A percentile compares a stretch with the other conserved stretches of the same genome.
These are phyloP conservation scores for Fraxinus cuspidata DNA, from an alignment of 257 asterid genomes.

Conservation along the genomic window DNA sequence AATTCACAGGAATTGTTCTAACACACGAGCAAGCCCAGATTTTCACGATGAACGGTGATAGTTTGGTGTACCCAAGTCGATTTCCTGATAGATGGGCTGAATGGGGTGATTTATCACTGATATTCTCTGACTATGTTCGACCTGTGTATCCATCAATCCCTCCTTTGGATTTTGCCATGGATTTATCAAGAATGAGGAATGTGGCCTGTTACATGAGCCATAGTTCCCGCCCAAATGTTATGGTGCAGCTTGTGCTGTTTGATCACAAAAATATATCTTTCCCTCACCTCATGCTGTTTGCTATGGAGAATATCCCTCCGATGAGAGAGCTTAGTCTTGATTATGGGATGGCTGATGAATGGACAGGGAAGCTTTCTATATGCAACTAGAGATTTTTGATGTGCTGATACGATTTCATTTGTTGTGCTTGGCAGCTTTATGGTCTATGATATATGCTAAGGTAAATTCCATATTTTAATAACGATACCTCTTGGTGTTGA, in stretches of 20 bases:
- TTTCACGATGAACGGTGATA: constrained; percentile 51
- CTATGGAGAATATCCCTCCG: constrained; percentile 58
- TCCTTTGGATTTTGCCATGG: constrained; percentile 34
- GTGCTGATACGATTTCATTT: constrained; percentile 13
- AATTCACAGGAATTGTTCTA: constrained; percentile 49
- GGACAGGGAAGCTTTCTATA: constrained; percentile 45
- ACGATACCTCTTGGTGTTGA: neutral
- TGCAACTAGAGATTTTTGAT: constrained; percentile 27
- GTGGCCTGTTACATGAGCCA: constrained; percentile 34
- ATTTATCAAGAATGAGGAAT: constrained; percentile 34
- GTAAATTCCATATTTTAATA: constrained; percentile 13
- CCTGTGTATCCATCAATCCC: constrained; percentile 30
- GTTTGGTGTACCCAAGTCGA: constrained; percentile 48
- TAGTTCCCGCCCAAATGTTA: constrained; percentile 33
- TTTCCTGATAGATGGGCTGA: constrained; percentile 38
- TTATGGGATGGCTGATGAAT: constrained; percentile 51
- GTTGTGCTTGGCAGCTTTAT: constrained; percentile 11
- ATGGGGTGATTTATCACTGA: constrained; percentile 36
- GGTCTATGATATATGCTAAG: constrained; percentile 28
- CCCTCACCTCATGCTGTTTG: constrained; percentile 56
- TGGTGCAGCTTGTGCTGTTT: constrained; percentile 51
- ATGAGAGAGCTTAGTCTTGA: constrained; percentile 51
- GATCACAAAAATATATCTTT: constrained; percentile 49
- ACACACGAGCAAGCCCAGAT: constrained; percentile 48
- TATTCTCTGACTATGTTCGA: constrained; percentile 24